phyloP scores from a whole-genome alignment of 306 rosid species.

The Dryas octopetala region DNA sequence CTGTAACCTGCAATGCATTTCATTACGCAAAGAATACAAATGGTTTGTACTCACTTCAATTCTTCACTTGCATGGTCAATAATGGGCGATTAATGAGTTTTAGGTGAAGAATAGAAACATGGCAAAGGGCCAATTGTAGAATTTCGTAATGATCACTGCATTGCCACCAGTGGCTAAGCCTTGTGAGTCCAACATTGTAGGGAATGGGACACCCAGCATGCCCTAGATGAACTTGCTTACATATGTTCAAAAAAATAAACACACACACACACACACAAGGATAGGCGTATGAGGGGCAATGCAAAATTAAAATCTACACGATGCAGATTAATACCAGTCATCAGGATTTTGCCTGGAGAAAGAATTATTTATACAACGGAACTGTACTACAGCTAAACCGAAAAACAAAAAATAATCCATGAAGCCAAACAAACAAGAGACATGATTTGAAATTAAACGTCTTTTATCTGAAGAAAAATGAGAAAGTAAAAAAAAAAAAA shows the following conservation, averaged over 20 bases:
- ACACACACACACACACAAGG: not conserved
- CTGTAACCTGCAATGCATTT: not conserved
- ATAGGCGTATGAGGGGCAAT: not conserved
- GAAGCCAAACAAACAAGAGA: not conserved
- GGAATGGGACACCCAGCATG: too few relatives aligned
- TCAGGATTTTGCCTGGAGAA: not conserved
- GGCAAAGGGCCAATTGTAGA: not conserved
- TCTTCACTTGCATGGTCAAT: not conserved
- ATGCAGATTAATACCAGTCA: not conserved
- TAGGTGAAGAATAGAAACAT: not conserved
- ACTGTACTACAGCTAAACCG: too few relatives aligned
- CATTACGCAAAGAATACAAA: not conserved
- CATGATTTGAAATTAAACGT: not conserved
- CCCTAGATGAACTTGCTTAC: too few relatives aligned
- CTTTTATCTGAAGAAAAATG: not conserved
- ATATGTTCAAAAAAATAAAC: not conserved
- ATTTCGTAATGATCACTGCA: not conserved
- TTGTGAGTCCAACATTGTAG: too few relatives aligned
- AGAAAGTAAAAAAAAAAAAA: too few relatives aligned
- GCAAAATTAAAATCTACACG: not conserved
- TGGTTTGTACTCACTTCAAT: not conserved
- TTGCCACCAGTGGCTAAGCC: not conserved
- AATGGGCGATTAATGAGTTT: not conserved
- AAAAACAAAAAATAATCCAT: too few relatives aligned
- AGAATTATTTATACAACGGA: too few relatives aligned